Evolutionary conservation across 257 asterid genomes (phyloP).

Genomic region (Forsythia viridissima): DNA sequence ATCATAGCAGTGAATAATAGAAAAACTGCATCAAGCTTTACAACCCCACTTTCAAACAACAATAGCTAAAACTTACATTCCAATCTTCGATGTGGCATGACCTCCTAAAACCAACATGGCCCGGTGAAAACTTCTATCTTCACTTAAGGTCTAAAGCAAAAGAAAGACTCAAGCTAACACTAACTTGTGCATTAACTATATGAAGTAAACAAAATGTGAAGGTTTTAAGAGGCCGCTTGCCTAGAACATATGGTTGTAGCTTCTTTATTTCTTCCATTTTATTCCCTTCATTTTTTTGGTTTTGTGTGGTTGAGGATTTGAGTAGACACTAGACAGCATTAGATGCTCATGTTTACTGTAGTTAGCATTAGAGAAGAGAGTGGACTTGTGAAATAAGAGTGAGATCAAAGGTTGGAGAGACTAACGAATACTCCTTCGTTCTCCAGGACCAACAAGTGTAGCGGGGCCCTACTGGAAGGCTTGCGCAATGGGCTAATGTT

Average conservation of each 20-base stretch:
- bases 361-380: background rate
- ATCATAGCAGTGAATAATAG: background rate
- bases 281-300: background rate
- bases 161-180: background rate
- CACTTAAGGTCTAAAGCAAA: background rate
- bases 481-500: background rate
- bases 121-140: background rate
- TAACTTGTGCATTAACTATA: background rate
- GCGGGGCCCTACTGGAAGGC: background rate
- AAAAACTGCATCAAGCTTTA: background rate
- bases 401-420: conserved; percentile 4
- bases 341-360: background rate
- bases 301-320: background rate
- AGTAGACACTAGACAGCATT: background rate
- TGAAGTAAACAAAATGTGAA: background rate
- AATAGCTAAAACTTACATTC: conserved; percentile 3
- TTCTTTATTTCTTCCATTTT: background rate
- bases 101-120: background rate
- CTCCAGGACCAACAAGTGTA: background rate
- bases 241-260: background rate
- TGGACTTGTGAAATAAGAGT: background rate
- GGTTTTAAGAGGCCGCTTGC: background rate
- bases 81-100: background rate
- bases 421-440: background rate
- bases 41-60: background rate